These are phyloP conservation scores for Neurospora terricola DNA, from an alignment of 495 filamentous ascomycete genomes.

Conservation along the genomic window DNA sequence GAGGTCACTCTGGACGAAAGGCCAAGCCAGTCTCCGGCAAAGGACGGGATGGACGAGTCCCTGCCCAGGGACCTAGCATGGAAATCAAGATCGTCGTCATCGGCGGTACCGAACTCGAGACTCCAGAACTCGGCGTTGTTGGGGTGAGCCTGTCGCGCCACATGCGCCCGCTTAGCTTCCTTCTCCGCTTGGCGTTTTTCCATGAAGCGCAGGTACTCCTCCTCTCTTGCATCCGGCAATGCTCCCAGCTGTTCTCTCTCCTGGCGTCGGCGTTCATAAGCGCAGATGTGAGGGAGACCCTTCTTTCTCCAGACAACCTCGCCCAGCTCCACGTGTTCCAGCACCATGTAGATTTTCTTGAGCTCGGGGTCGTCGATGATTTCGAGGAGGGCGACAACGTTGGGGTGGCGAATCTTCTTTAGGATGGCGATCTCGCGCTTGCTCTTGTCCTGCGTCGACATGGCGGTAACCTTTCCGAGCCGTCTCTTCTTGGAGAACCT, in stretches of 20 bases:
- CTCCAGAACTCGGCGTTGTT: constrained; percentile 57
- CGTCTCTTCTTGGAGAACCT: constrained; percentile 87
- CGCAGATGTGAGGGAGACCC: constrained; percentile 66
- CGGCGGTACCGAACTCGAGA: constrained; percentile 66
- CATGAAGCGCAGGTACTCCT: constrained; percentile 47
- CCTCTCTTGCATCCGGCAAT: constrained; percentile 51
- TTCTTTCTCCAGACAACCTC: constrained; percentile 90
- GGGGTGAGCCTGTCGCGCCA: constrained; percentile 27
- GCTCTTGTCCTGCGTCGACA: constrained; percentile 76
- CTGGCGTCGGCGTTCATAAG: constrained; percentile 69
- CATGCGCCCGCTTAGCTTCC: constrained; percentile 43
- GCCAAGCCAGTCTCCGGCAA: constrained; percentile 15
- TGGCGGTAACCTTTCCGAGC: constrained; percentile 58
- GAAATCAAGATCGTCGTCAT: constrained; percentile 43
- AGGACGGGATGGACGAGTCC: constrained; percentile 14
- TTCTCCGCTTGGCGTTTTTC: constrained; percentile 47
- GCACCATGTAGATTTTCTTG: constrained; percentile 95
- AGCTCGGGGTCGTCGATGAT: constrained; percentile 93
- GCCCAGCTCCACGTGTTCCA: constrained; percentile 88
- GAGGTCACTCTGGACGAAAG: constrained; percentile 33
- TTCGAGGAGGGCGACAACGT: constrained; percentile 88
- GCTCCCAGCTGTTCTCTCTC: constrained; percentile 60
- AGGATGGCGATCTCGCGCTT: constrained; percentile 95
- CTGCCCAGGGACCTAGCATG: constrained; percentile 23
- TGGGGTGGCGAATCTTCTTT: constrained; percentile 93